Percentiles rank a stretch among this genome's conserved stretches.
phyloP scores from a whole-genome alignment of 2,329 filamentous ascomycete genomes.

The Trichoderma sp. region DNA sequence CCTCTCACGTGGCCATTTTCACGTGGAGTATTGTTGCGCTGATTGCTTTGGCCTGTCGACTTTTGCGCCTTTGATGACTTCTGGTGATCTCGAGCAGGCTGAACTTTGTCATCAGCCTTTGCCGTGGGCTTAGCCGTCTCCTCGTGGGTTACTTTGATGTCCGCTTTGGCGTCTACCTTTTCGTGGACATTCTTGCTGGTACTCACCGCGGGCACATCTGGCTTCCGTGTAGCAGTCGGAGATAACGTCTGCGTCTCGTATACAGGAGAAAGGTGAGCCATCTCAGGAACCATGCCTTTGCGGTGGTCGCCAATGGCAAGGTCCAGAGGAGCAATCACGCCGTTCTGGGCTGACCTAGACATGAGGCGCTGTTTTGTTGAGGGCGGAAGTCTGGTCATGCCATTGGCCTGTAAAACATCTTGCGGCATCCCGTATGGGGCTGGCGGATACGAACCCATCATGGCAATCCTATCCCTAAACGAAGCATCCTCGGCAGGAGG shows the following conservation, averaged over 20 bases:
- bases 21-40: slow-evolving; percentile 45
- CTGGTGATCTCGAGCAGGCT: slow-evolving; percentile 29
- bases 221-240: slow-evolving; percentile 60
- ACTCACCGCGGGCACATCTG: slow-evolving; percentile 43
- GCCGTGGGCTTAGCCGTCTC: slow-evolving; percentile 29
- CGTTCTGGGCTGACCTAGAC: slow-evolving; percentile 49
- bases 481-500: slow-evolving; percentile 41
- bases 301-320: slow-evolving; percentile 52
- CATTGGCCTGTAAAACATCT: slow-evolving; percentile 38
- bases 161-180: slow-evolving; percentile 29
- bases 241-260: slow-evolving; percentile 73
- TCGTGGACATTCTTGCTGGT: slow-evolving; percentile 14
- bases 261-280: slow-evolving; percentile 68
- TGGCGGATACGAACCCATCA: slow-evolving; percentile 41
- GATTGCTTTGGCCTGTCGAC: slow-evolving; percentile 29
- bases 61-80: slow-evolving; percentile 30
- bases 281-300: slow-evolving; percentile 42
- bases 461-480: slow-evolving; percentile 46
- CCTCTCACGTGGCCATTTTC: slow-evolving; percentile 57
- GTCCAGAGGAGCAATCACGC: slow-evolving; percentile 57
- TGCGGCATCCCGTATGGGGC: slow-evolving; percentile 25
- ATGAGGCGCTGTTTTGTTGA: slow-evolving; percentile 42
- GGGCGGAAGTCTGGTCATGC: slow-evolving; percentile 37
- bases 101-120: slow-evolving; percentile 23
- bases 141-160: slow-evolving; percentile 28